phyloP scores from a whole-genome alignment of 1,284 basidiomycete species.

The Sparassis latifolia region DNA sequence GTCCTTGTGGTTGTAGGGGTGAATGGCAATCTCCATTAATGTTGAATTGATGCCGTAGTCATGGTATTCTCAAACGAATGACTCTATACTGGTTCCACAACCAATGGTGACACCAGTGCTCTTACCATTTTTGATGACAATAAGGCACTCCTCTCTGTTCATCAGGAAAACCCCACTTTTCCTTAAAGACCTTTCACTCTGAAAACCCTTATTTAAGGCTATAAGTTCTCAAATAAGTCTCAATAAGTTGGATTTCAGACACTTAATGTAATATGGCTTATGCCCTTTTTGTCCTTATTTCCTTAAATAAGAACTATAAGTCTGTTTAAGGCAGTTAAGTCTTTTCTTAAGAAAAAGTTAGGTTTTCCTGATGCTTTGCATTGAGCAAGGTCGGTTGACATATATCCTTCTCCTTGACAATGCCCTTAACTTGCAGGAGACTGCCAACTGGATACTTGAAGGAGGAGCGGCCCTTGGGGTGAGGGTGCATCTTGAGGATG shows the following conservation, averaged over 20 bases:
- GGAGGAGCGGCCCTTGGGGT: slow-evolving; percentile 5
- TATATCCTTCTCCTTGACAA: slow-evolving; percentile 7
- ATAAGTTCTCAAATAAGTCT: no score
- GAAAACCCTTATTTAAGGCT: no score
- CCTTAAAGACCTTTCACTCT: no score
- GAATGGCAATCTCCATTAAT: slow-evolving; percentile 17
- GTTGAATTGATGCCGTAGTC: slow-evolving; percentile 1
- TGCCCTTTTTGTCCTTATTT: no score
- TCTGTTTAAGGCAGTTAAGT: no score
- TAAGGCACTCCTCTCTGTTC: slow-evolving; percentile 4
- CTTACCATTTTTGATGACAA: slow-evolving; percentile 8
- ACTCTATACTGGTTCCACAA: slow-evolving; percentile 14
- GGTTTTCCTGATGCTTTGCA: no score
- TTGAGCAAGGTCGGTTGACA: slow-evolving; percentile 1
- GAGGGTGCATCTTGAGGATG: slow-evolving; percentile 13
- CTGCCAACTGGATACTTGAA: slow-evolving; percentile 15
- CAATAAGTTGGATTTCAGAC: no score
- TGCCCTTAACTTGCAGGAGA: slow-evolving; percentile 14
- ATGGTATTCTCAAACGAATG: slow-evolving; percentile 13
- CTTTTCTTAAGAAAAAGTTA: no score
- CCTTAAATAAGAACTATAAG: no score
- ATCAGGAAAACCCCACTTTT: no score
- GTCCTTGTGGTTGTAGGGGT: slow-evolving; percentile 13
- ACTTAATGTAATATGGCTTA: no score
- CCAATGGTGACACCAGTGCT: slow-evolving; percentile 11